Evolutionary conservation across 331 rosid genomes (phyloP), one percentile per base, ranked within the genome.

Genomic region (Pyracantha coccinea): DNA sequence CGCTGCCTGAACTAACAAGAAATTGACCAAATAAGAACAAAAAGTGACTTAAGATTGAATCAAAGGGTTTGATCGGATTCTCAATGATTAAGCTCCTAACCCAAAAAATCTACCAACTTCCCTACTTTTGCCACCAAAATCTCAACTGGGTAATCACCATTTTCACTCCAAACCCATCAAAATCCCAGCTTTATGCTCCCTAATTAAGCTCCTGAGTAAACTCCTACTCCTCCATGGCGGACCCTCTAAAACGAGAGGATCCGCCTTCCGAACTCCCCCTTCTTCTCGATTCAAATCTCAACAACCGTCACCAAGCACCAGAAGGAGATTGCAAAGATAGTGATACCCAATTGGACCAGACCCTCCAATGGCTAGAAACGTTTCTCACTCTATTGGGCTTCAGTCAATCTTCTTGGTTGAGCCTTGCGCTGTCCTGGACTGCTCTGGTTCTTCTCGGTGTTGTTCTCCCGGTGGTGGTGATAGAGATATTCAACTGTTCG

Each of bases 351-450:
- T 47, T 92, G 74, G 91, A 89, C 60, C 73, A 66, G 14, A 81
- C 79, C 32, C 88, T 92, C 3, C 72, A 31, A 24, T 59, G 83
- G 27, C 77, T 90, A 15, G 96, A 92, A 50, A 54, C 15, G 4
- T 81, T 81, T 63, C 84, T 92, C 2, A 72, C 83, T 12, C 13
- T 84, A 15, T 79, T 92, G 12, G 96, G 97, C 8, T 90, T 86
- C 66, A 60, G 75, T 21, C 93, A 85, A 57, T 50, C 83, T n/a
- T 83, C 91, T 5, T 2, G 27, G 25, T 21, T 65, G 1, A 66
- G 73, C 58, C 38, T 77, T 2, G 74, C 55, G 2, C 66, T 85
- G 28, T 88, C 88, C 20, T 92, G 97, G 93, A 72, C 63, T 2
- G 80, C 76, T 29, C 85, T 92, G 75, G 17, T 68, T 41, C 19